These are phyloP conservation scores for Hypoxylon lenormandii DNA, from an alignment of 495 filamentous ascomycete genomes.

Conservation along the genomic window DNA sequence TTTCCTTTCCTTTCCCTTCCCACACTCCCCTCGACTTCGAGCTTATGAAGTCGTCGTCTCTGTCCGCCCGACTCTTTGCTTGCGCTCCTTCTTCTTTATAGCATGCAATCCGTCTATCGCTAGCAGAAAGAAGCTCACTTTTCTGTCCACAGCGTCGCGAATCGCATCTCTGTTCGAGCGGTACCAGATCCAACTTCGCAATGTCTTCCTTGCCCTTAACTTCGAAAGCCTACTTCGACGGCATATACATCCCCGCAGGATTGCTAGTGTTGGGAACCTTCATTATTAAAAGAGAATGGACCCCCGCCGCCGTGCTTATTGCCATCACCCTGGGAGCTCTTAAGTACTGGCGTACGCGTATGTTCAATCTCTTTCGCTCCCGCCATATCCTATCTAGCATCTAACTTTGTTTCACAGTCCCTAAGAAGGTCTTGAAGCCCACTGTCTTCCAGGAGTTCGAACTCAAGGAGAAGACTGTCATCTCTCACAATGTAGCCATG, in stretches of 20 bases:
- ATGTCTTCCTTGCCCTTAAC: slow-evolving; percentile 42
- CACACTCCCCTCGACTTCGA: slow-evolving; percentile 11
- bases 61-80: background rate
- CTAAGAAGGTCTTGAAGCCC: slow-evolving; percentile 85
- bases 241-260: slow-evolving; percentile 86
- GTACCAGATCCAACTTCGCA: slow-evolving; percentile 14
- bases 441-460: slow-evolving; percentile 88
- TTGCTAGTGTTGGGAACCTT: slow-evolving; percentile 79
- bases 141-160: slow-evolving; percentile 15
- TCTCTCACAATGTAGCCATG: slow-evolving; percentile 98
- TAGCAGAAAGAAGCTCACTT: slow-evolving; percentile 17
- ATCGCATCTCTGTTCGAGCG: slow-evolving; percentile 15
- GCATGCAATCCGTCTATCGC: slow-evolving; percentile 25
- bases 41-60: slow-evolving; percentile 15
- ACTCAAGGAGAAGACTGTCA: slow-evolving; percentile 87
- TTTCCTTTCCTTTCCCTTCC: slow-evolving; percentile 10
- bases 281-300: slow-evolving; percentile 82
- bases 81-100: slow-evolving; percentile 3
- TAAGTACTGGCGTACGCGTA: slow-evolving; percentile 73
- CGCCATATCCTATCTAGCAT: slow-evolving; percentile 31
- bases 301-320: slow-evolving; percentile 74
- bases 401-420: slow-evolving; percentile 61
- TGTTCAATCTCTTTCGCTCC: slow-evolving; percentile 41
- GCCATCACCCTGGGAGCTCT: slow-evolving; percentile 70
- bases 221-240: slow-evolving; percentile 68